phyloP scores from a whole-genome alignment of 352 stramenopile species.

The Phytopythium chamaehyphon region DNA sequence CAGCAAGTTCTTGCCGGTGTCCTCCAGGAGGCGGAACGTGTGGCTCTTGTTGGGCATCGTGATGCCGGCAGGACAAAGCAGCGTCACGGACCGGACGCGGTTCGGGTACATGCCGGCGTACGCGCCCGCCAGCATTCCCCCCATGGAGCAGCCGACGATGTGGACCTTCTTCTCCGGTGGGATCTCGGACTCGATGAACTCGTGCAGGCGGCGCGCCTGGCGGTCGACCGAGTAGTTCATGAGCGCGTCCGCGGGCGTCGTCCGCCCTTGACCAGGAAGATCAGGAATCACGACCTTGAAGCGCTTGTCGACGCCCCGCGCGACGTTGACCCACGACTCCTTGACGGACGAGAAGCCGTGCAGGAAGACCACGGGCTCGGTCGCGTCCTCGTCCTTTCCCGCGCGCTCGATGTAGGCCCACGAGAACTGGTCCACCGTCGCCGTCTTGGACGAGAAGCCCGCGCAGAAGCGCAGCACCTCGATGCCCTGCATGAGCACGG shows the following conservation, averaged over 20 bases:
- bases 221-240: constrained; percentile 46
- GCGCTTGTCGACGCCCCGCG: constrained; percentile 40
- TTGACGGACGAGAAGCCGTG: constrained; percentile 74
- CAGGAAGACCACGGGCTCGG: constrained; percentile 58
- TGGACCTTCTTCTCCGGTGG: constrained; percentile 54
- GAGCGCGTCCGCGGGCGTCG: constrained; percentile 37
- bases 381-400: constrained; percentile 29
- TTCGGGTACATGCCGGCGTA: constrained; percentile 62
- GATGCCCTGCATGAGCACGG: constrained; percentile 34
- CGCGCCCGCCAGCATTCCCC: constrained; percentile 67
- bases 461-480: constrained; percentile 47
- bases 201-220: constrained; percentile 49
- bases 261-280: constrained; percentile 61
- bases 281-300: constrained; percentile 65
- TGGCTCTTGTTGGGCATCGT: constrained; percentile 64
- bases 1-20: constrained; percentile 61
- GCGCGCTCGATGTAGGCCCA: constrained; percentile 73
- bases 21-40: constrained; percentile 47
- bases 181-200: constrained; percentile 53
- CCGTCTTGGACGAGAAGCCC: constrained; percentile 45
- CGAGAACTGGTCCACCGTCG: constrained; percentile 44
- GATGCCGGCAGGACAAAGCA: constrained; percentile 72
- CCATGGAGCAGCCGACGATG: constrained; percentile 72
- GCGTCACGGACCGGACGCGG: constrained; percentile 51
- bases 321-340: constrained; percentile 57